Percentiles rank a stretch among this genome's conserved stretches.
These are phyloP conservation scores for Leccinum aurantiacum DNA, from an alignment of 768 basidiomycete species.

Conservation along the genomic window DNA sequence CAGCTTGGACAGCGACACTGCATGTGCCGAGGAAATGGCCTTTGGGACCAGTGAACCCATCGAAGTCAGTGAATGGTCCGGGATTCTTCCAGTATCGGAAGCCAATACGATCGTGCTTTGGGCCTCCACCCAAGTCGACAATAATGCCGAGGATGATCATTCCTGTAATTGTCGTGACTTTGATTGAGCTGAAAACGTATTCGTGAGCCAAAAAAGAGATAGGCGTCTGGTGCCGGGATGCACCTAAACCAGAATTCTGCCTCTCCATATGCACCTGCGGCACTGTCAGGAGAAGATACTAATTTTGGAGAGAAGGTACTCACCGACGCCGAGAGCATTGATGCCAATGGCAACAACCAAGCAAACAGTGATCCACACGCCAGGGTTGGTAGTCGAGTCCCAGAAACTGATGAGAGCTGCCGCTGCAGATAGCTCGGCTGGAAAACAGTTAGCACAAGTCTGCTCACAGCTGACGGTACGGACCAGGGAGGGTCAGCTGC, in stretches of 20 bases:
- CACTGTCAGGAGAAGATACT: background rate
- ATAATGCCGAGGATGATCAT: constrained; percentile 49
- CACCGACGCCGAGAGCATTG: constrained; percentile 43
- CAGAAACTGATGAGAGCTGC: constrained; percentile 53
- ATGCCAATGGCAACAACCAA: constrained; percentile 50
- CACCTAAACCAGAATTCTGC: constrained; percentile 50
- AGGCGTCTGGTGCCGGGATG: background rate
- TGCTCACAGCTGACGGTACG: background rate
- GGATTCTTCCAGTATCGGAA: constrained; percentile 52
- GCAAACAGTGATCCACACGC: constrained; percentile 53
- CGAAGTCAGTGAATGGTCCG: constrained; percentile 53
- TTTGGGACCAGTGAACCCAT: constrained; percentile 39
- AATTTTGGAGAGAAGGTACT: background rate
- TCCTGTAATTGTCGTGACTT: constrained; percentile 48
- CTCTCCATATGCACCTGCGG: constrained; percentile 42
- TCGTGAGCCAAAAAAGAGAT: background rate
- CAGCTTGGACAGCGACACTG: constrained; percentile 57
- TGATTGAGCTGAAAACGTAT: constrained; percentile 41
- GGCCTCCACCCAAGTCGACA: constrained; percentile 53
- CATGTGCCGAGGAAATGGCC: constrained; percentile 54
- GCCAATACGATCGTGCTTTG: constrained; percentile 50
- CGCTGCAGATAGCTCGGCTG: constrained; percentile 49
- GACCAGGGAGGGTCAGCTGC: constrained; percentile 29
- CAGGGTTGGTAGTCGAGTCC: constrained; percentile 41
- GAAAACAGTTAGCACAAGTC: constrained; percentile 5